phyloP scores from a whole-genome alignment of 2,329 filamentous ascomycete species.

The Phyllosticta citriasiana region DNA sequence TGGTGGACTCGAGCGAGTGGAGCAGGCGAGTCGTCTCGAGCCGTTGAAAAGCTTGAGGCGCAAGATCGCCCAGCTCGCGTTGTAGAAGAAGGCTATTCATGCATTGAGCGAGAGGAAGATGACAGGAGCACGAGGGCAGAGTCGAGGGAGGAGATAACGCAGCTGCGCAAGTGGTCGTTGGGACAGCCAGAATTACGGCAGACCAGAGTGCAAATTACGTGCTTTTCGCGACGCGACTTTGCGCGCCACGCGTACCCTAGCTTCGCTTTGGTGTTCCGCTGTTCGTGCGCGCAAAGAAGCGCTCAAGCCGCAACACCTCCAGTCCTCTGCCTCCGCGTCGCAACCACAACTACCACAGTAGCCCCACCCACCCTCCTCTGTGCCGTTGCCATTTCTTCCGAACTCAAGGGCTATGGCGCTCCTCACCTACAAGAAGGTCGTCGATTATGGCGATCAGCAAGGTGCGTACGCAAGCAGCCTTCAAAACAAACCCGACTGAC shows the following conservation, averaged over 20 bases:
- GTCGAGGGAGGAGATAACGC: neutral
- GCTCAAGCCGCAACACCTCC: neutral
- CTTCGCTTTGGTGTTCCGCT: neutral
- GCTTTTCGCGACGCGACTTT: neutral
- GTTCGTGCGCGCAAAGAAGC: conserved; percentile 7
- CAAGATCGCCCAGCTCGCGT: conserved; percentile 57
- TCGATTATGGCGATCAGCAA: conserved; percentile 83
- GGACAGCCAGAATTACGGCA: neutral
- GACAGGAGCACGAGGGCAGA: neutral
- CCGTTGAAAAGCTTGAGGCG: conserved; percentile 53
- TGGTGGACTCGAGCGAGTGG: conserved; percentile 57
- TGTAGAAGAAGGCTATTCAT: conserved; percentile 63
- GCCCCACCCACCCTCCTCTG: neutral
- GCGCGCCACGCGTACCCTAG: neutral
- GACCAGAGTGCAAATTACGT: neutral
- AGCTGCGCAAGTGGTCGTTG: neutral
- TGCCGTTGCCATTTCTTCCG: neutral
- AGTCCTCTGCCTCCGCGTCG: neutral
- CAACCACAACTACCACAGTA: neutral
- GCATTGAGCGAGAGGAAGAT: conserved; percentile 40
- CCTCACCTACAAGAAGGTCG: conserved; percentile 63
- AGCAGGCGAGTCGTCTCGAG: conserved; percentile 57
- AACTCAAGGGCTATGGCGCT: conserved; percentile 61
- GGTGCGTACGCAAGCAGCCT: conserved; percentile 40
- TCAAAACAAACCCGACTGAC: conserved; percentile 22